Evolutionary conservation across 2,329 filamentous ascomycete species (phyloP), one percentile per base, ranked within the genome.

Genomic region (Proliferodiscus dingleyae): DNA sequence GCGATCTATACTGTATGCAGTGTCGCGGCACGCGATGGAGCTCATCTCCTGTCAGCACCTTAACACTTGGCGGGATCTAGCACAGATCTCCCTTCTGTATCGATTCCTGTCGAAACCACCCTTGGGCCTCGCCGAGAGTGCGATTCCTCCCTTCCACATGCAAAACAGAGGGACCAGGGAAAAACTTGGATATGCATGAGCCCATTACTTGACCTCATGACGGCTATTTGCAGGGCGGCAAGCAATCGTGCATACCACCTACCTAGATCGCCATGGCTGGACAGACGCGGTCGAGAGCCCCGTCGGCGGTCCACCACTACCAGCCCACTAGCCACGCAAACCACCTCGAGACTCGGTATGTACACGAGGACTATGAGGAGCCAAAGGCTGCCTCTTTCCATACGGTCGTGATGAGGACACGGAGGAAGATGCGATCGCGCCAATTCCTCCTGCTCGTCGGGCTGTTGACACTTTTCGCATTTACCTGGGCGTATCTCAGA

Each of bases 371-470:
- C 16, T 41, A 59, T 51, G 51, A 58, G 24, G 56, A 61, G n/a
- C 49, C 53, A 13, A 52, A 55, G 21, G 16, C 47, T 16, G 45
- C 54, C 10, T 54, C 54, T 23, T 28, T 61, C 45, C 53, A 53
- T 37, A 49, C 53, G 13, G 38, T 57, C 24, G 45, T 55, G 30
- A 53, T 55, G 49, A 52, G 52, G 43, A 53, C 50, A 11, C 47
- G 61, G 49, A 64, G 64, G 57, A 66, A 57, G 49, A 64, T 69
- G 60, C 63, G 68, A 28, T 61, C 61, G 37, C 59, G 61, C 45
- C 66, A 65, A 48, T 54, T 69, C 11, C 47, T 68, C 26, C 57
- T 62, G 10, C 45, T 71, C 15, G 48, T 71, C 34, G 61, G 60
- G 10, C 47, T 66, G 13, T 43, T 66, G 8, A 60, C 63, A 1